Conservation (phyloP, 1,139 yeast genomes). For the Yamadazyma atlantica region DNA sequence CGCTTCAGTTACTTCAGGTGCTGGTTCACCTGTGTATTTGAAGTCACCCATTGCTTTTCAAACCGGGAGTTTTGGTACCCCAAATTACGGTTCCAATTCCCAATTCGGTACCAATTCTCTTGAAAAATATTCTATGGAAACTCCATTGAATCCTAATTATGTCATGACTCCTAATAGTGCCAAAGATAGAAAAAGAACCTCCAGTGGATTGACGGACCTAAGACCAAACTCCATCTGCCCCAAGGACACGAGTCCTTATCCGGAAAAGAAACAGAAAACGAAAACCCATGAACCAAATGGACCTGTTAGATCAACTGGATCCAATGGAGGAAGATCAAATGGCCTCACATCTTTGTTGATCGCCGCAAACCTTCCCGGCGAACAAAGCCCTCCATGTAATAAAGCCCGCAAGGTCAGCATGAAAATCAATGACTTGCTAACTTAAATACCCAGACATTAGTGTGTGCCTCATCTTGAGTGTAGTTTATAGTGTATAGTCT, state of each 20-base stretch:
- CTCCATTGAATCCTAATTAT: slow-evolving; percentile 1
- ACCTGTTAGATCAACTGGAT: too few relatives aligned
- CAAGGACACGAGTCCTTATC: too few relatives aligned
- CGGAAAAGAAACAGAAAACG: background rate
- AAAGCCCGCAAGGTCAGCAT: slow-evolving; percentile 26
- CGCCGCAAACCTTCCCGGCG: slow-evolving; percentile 24
- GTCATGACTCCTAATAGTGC: background rate
- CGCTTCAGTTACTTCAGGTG: background rate
- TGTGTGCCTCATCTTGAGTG: too few relatives aligned
- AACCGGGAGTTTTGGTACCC: background rate
- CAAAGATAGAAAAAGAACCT: too few relatives aligned
- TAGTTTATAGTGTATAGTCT: too few relatives aligned
- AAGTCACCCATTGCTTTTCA: background rate
- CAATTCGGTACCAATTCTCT: background rate
- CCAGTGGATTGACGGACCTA: too few relatives aligned
- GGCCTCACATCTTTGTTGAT: background rate
- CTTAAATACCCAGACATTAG: too few relatives aligned
- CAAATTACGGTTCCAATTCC: too few relatives aligned
- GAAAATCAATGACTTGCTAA: slow-evolving; percentile 29
- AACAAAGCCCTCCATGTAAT: slow-evolving; percentile 5
- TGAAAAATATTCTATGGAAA: background rate
- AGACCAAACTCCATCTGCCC: too few relatives aligned
- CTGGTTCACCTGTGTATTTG: background rate
- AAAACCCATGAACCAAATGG: background rate
- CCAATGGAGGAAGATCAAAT: too few relatives aligned